These are phyloP conservation scores for Cladosporium phlei DNA, from an alignment of 2,329 filamentous ascomycete genomes.

Conservation along the genomic window DNA sequence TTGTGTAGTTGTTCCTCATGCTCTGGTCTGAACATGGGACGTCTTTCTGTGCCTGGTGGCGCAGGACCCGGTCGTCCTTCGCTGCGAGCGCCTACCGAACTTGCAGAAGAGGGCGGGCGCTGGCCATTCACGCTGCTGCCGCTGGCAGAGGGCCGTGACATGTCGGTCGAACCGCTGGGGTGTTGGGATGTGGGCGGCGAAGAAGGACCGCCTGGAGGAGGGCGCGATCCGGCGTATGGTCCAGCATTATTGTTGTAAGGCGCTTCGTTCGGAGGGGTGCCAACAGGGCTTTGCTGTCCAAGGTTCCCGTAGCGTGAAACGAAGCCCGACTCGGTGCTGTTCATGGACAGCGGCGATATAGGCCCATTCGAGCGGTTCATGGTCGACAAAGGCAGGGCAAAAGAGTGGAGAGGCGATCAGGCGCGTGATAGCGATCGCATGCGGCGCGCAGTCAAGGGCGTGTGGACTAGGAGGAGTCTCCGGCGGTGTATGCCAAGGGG, in stretches of 20 bases:
- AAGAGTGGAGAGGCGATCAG: constrained; percentile 4
- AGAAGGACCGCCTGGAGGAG: constrained; percentile 22
- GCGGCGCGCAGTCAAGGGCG: constrained; percentile 8
- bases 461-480: neutral
- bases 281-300: constrained; percentile 16
- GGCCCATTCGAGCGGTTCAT: constrained; percentile 18
- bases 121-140: constrained; percentile 35
- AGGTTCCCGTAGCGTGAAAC: constrained; percentile 25
- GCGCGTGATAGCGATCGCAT: neutral
- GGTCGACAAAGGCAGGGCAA: neutral
- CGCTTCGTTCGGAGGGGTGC: constrained; percentile 21
- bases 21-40: constrained; percentile 42
- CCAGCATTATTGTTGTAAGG: constrained; percentile 26
- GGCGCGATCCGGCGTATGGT: constrained; percentile 29
- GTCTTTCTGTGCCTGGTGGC: constrained; percentile 47
- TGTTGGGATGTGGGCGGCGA: constrained; percentile 35
- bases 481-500: constrained; percentile 8
- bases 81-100: constrained; percentile 80
- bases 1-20: constrained; percentile 66
- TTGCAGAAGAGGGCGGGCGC: constrained; percentile 73
- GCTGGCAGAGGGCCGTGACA: constrained; percentile 51
- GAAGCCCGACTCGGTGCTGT: constrained; percentile 63
- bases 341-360: constrained; percentile 74
- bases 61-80: constrained; percentile 54
- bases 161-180: constrained; percentile 36